Evolutionary conservation across 2,329 filamentous ascomycete genomes (phyloP).

Genomic region (Colletotrichum zoysiae): DNA sequence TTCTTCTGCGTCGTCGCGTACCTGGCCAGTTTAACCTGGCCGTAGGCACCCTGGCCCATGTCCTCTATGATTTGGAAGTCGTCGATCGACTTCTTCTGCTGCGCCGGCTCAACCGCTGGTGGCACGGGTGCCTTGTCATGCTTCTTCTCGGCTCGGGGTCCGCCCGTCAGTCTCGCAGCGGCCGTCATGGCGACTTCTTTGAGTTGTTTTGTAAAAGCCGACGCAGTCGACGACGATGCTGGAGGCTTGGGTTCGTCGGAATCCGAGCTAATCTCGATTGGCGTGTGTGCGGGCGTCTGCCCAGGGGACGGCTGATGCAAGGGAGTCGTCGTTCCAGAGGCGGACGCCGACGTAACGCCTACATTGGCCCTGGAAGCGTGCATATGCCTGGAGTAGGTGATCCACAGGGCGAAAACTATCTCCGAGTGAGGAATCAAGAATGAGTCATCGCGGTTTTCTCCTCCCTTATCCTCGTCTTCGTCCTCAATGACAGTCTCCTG

Average conservation of each 20-base stretch:
- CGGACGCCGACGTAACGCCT: constrained; percentile 72
- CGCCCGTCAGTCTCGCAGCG: constrained; percentile 65
- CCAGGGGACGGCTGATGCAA: constrained; percentile 84
- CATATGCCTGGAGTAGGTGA: constrained; percentile 94
- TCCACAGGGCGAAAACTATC: constrained; percentile 94
- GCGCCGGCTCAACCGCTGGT: constrained; percentile 53
- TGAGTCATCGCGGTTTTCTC: constrained; percentile 54
- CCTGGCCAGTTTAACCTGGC: constrained; percentile 94
- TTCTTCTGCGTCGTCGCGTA: constrained; percentile 86
- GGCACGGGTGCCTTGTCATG: constrained; percentile 52
- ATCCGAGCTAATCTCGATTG: constrained; percentile 68
- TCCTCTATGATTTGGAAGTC: constrained; percentile 96
- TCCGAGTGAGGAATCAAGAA: constrained; percentile 72
- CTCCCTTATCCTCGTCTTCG: constrained; percentile 58
- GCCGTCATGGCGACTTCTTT: constrained; percentile 69
- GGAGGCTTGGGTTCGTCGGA: constrained; percentile 60
- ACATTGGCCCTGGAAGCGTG: constrained; percentile 77
- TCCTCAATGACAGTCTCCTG: constrained; percentile 74
- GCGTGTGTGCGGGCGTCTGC: constrained; percentile 72
- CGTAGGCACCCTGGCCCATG: constrained; percentile 98
- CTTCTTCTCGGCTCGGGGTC: constrained; percentile 51
- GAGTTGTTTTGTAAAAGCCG: constrained; percentile 67
- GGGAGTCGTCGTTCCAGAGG: constrained; percentile 77
- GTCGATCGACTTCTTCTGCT: constrained; percentile 83
- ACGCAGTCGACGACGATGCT: constrained; percentile 57